Conservation (phyloP, 192 early-diverging fungal species). For the Piromyces sp. region DNA sequence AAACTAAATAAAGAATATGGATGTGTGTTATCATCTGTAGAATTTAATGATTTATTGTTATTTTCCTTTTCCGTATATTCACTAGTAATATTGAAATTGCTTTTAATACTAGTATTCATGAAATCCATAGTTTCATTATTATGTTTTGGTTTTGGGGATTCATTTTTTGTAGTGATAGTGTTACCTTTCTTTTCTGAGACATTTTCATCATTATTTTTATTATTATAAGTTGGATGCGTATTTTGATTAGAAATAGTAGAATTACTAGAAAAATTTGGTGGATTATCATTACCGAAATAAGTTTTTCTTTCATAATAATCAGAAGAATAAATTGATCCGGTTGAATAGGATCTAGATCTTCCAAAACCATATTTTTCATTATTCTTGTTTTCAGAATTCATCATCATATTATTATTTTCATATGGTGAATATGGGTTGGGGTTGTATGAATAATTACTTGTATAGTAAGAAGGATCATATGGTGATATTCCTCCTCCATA, state of each 20-base stretch:
- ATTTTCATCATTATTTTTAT: background rate
- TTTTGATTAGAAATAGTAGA: background rate
- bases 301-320: background rate
- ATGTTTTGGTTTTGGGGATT: background rate
- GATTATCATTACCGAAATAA: background rate
- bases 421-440: background rate
- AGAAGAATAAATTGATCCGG: background rate
- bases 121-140: background rate
- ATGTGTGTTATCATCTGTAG: too few species aligned
- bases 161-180: too few species aligned
- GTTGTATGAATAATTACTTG: background rate
- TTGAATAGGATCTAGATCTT: background rate
- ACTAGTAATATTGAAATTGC: too few species aligned
- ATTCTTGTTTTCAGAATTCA: too few species aligned
- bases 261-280: background rate
- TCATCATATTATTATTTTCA: background rate
- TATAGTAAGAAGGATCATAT: background rate
- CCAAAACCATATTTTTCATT: background rate
- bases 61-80: too few species aligned
- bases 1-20: background rate
- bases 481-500: background rate
- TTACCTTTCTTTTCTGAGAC: too few species aligned
- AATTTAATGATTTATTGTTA: too few species aligned
- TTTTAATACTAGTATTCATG: too few species aligned
- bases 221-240: background rate